phyloP scores from a whole-genome alignment of 2,329 filamentous ascomycete genomes.

The Fusarium chuoi region DNA sequence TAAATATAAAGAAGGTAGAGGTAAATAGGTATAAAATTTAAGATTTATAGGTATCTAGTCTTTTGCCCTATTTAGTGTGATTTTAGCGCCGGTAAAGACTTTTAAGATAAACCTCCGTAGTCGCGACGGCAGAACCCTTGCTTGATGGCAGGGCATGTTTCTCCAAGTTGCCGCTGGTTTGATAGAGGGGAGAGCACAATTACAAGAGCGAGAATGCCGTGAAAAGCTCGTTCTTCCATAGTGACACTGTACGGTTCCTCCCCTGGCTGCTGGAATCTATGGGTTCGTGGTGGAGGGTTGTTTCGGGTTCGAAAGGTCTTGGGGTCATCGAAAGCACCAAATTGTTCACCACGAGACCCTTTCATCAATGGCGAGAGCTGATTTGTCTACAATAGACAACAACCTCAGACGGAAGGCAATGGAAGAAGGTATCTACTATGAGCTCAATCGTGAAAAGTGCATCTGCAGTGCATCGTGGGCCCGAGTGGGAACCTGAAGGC shows the following conservation, averaged over 20 bases:
- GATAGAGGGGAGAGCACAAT: neutral
- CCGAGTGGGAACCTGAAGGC: conserved; percentile 6
- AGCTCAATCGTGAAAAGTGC: neutral
- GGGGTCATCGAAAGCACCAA: conserved; percentile 23
- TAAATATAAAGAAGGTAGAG: no score
- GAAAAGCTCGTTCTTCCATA: neutral
- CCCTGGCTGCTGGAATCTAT: neutral
- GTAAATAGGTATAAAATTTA: no score
- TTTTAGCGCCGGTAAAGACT: no score
- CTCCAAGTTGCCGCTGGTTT: neutral
- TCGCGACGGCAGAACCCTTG: neutral
- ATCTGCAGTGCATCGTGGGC: neutral
- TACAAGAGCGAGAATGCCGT: neutral
- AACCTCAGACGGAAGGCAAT: neutral
- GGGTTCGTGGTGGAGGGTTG: conserved; percentile 1
- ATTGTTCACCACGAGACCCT: conserved; percentile 18
- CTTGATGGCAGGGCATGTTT: neutral
- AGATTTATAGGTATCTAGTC: no score
- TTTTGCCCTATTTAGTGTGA: no score
- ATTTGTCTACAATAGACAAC: neutral
- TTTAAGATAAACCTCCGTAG: neutral
- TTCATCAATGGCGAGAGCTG: neutral
- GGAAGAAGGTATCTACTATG: neutral
- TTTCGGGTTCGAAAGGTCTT: conserved; percentile 17
- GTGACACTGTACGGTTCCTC: neutral